Percentiles rank a stretch among this genome's conserved stretches.
Evolutionary conservation across 2,329 filamentous ascomycete species (phyloP).

Genomic region (Bipolaris cookei): DNA sequence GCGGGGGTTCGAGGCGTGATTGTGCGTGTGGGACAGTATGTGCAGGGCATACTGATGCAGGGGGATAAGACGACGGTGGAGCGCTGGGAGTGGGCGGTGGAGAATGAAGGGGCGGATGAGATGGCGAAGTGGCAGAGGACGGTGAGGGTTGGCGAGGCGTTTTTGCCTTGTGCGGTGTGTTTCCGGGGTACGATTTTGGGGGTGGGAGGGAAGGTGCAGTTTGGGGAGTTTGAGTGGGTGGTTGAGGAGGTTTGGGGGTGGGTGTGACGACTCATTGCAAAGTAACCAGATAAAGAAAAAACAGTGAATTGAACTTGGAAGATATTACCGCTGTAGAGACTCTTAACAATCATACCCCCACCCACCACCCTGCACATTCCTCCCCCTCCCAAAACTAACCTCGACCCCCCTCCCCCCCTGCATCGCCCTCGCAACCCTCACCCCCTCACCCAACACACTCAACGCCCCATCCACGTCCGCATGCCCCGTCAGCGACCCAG

Average conservation of each 20-base stretch:
- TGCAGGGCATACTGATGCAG: conserved; percentile 62
- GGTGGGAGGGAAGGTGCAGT: conserved; percentile 40
- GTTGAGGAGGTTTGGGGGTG: conserved; percentile 48
- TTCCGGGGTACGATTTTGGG: conserved; percentile 41
- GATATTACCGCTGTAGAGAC: neutral
- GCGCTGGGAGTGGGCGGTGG: conserved; percentile 57
- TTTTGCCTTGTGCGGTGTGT: conserved; percentile 50
- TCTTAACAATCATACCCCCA: conserved; percentile 43
- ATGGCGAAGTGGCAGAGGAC: conserved; percentile 46
- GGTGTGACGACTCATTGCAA: conserved; percentile 8
- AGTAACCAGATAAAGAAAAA: neutral
- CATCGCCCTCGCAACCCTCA: conserved; percentile 41
- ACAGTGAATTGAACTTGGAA: neutral
- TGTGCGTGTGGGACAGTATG: conserved; percentile 60
- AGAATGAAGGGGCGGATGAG: conserved; percentile 12
- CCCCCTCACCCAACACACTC: conserved; percentile 42
- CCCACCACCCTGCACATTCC: conserved; percentile 35
- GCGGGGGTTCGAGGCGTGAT: conserved; percentile 57
- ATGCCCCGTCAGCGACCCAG: conserved; percentile 39
- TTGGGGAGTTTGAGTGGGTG: conserved; percentile 46
- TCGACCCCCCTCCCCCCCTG: conserved; percentile 18
- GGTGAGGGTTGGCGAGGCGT: conserved; percentile 48
- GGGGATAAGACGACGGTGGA: conserved; percentile 57
- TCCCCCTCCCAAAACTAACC: conserved; percentile 18
- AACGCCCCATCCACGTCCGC: conserved; percentile 41